phyloP scores from a whole-genome alignment of 306 rosid species.

The Trichosanthes cucumerina region DNA sequence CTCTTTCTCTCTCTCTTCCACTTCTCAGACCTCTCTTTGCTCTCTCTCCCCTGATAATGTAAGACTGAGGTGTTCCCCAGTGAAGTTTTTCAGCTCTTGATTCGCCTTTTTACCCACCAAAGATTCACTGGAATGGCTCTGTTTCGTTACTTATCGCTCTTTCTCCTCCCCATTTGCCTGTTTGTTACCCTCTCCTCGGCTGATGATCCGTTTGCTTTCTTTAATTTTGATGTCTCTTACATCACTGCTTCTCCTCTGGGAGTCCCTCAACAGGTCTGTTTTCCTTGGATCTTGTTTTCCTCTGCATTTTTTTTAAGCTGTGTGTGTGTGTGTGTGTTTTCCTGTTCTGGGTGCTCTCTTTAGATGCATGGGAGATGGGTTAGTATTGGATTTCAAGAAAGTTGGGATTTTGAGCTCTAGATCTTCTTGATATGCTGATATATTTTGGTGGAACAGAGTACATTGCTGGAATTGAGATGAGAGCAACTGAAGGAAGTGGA shows the following conservation, averaged over 20 bases:
- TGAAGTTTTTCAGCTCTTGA: background rate
- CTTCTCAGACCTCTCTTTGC: background rate
- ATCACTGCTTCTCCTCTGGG: constrained; percentile 45
- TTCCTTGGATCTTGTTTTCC: constrained; percentile 13
- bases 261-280: constrained; percentile 35
- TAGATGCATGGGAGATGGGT: constrained; percentile 16
- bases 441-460: background rate
- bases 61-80: constrained; percentile 10
- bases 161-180: constrained; percentile 25
- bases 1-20: background rate
- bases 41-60: constrained; percentile 29
- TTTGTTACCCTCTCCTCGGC: constrained; percentile 29
- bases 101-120: background rate
- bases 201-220: constrained; percentile 32
- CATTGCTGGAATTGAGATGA: constrained; percentile 12
- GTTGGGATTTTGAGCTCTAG: constrained; percentile 25
- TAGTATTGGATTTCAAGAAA: constrained; percentile 15
- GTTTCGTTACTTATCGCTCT: constrained; percentile 11
- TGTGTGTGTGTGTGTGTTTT: background rate
- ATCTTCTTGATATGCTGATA: constrained; percentile 21
- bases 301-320: background rate
- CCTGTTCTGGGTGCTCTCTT: constrained; percentile 5
- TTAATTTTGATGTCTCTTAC: constrained; percentile 37
- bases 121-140: constrained; percentile 22
- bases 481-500: constrained; percentile 6